Evolutionary conservation across 108 stramenopile genomes (phyloP), one percentile per base, ranked within the genome.

Genomic region (Schizochytrium sp.): DNA sequence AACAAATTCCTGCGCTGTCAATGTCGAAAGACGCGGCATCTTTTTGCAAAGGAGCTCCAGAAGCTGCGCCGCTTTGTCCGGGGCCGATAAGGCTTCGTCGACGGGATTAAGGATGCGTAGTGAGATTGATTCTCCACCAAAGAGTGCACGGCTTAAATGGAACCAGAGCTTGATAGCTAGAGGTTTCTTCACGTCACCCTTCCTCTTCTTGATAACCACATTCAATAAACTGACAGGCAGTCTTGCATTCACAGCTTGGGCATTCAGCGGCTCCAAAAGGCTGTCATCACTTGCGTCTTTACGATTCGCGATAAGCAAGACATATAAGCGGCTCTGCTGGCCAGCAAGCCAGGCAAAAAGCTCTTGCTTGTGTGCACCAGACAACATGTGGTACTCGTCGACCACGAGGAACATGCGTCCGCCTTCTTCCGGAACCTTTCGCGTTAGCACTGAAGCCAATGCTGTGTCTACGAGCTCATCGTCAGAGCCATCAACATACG

Each of bases 121-220:
- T 53, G 73, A 83, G 73, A 83, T 83, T 4, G 73, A 83, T 53
- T 83, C 73, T 53, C 73, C 73, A n/a, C 73, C 73, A 83, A 83
- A 83, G n/a, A 83, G 73, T 28, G 73, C 73, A 40, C 73, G 73
- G n/a, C 73, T 83, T 53, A 83, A 28, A 53, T 83, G 73, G 46
- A 83, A 83, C 73, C 73, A 83, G 13, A 83, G 73, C 2, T 83
- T 83, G 73, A 83, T 83, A 4, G 73, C 8, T 40, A 83, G 55
- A 7, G 73, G 73, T 4, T 83, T 83, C 53, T 28, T 55, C 73
- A 83, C 73, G n/a, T 53, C 55, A 53, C 41, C 72, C 41, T 83
- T 28, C 50, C 73, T 46, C 46, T 55, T 83, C 46, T n/a, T 83
- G 73, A 83, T 83, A 10, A 83, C 73, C 0, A 53, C 73, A 28